Percentiles rank a stretch among this genome's conserved stretches.
Evolutionary conservation across 108 stramenopile species (phyloP).

Genomic region (Nitzschia palea): DNA sequence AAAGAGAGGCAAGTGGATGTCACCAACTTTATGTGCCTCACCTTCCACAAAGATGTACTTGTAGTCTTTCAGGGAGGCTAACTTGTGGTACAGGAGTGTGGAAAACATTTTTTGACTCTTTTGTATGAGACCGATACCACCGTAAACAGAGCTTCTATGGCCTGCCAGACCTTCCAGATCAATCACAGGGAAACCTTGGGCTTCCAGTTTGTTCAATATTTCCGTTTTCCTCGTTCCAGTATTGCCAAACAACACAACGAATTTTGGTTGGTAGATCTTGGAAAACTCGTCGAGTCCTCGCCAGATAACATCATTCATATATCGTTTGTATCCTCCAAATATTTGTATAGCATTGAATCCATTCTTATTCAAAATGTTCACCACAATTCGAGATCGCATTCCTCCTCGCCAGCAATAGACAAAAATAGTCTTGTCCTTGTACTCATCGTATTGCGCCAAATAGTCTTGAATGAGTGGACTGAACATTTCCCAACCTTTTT

Average conservation of each 20-base stretch:
- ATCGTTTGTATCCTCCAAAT: not conserved
- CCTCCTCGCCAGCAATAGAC: constrained; percentile 7
- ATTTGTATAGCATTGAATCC: constrained; percentile 10
- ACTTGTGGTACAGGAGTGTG: not conserved
- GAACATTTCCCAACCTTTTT: constrained; percentile 10
- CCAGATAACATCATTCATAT: constrained; percentile 11
- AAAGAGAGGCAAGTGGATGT: constrained; percentile 1
- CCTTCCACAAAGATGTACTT: constrained; percentile 8
- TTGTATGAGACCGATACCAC: constrained; percentile 2
- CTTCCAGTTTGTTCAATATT: constrained; percentile 1
- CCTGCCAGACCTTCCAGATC: constrained; percentile 8
- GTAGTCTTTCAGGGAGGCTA: not conserved
- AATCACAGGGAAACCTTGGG: constrained; percentile 3
- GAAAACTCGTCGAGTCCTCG: not conserved
- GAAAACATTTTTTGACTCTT: constrained; percentile 14
- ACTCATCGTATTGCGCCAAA: constrained; percentile 1
- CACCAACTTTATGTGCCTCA: constrained; percentile 9
- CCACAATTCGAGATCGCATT: constrained; percentile 7
- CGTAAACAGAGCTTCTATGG: constrained; percentile 5
- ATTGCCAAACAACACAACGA: constrained; percentile 4
- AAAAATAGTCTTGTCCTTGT: constrained; percentile 4
- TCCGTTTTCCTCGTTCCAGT: constrained; percentile 7
- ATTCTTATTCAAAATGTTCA: not conserved
- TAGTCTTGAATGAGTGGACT: constrained; percentile 10
- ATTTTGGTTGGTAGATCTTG: not conserved